A percentile compares a stretch with the other conserved stretches of the same genome.
phyloP scores from a whole-genome alignment of 2,329 filamentous ascomycete genomes.

The Diaporthe sp. region DNA sequence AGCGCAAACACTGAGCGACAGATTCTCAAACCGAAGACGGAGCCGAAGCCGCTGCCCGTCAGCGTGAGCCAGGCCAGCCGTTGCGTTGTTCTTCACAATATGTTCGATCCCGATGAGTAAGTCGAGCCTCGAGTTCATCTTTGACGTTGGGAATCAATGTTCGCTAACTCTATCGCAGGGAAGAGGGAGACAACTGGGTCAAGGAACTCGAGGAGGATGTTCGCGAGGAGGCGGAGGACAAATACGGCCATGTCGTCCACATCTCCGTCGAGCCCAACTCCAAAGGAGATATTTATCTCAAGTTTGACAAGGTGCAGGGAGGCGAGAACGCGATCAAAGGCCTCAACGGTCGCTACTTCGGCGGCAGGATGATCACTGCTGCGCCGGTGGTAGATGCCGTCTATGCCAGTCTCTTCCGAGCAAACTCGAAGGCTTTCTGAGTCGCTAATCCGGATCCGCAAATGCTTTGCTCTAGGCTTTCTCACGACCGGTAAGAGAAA shows the following conservation, averaged over 20 bases:
- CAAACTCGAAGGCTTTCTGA: slow-evolving; percentile 84
- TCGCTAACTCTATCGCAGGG: slow-evolving; percentile 65
- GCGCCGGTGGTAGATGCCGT: slow-evolving; percentile 97
- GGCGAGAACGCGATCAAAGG: slow-evolving; percentile 98
- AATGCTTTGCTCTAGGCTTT: slow-evolving; percentile 59
- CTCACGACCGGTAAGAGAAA: slow-evolving; percentile 38
- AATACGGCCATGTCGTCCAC: slow-evolving; percentile 98
- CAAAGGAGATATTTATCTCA: slow-evolving; percentile 96
- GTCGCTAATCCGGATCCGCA: slow-evolving; percentile 65
- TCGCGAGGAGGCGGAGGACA: slow-evolving; percentile 89
- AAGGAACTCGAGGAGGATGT: slow-evolving; percentile 96
- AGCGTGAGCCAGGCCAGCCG: slow-evolving; percentile 93
- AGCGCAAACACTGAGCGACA: slow-evolving; percentile 76
- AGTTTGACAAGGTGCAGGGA: slow-evolving; percentile 95
- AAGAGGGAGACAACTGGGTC: slow-evolving; percentile 88
- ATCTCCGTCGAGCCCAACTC: slow-evolving; percentile 94
- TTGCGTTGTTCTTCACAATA: slow-evolving; percentile 94
- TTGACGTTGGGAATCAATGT: background rate
- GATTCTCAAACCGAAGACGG: slow-evolving; percentile 81
- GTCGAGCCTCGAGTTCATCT: slow-evolving; percentile 62
- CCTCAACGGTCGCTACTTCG: slow-evolving; percentile 96
- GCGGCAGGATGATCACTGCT: slow-evolving; percentile 90
- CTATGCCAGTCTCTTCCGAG: slow-evolving; percentile 92
- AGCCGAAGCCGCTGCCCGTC: slow-evolving; percentile 79
- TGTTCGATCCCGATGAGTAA: slow-evolving; percentile 93